Evolutionary conservation across 306 rosid species (phyloP).

Genomic region (Begonia fuchsioides): DNA sequence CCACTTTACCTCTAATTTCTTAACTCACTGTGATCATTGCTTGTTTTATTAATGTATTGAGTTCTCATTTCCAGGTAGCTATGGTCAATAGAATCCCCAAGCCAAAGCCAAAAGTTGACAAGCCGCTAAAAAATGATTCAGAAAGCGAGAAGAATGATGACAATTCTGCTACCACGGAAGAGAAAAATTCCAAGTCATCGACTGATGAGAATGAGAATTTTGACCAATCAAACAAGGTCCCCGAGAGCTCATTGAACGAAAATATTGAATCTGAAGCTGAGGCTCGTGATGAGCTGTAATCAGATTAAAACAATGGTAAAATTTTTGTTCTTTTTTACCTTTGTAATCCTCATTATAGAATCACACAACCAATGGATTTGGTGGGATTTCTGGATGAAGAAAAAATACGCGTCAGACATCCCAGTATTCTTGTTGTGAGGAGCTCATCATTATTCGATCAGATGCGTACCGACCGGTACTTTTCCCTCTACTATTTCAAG

Average conservation of each 20-base stretch:
- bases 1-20: too few relatives aligned
- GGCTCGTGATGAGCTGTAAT: conserved; percentile 72
- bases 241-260: conserved; percentile 25
- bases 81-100: conserved; percentile 64
- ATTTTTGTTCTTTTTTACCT: conserved; percentile 6
- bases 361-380: too few relatives aligned
- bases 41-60: background rate
- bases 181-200: conserved; percentile 26
- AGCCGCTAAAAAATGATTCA: conserved; percentile 43
- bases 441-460: too few relatives aligned
- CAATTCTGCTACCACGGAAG: conserved; percentile 32
- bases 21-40: too few relatives aligned
- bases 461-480: too few relatives aligned
- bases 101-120: conserved; percentile 79
- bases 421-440: too few relatives aligned
- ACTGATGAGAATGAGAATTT: conserved; percentile 27
- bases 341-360: too few relatives aligned
- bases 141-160: conserved; percentile 28
- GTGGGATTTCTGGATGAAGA: too few relatives aligned
- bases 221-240: conserved; percentile 18
- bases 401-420: too few relatives aligned
- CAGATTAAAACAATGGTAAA: conserved; percentile 10
- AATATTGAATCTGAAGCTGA: conserved; percentile 16
- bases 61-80: conserved; percentile 29
- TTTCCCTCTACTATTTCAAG: too few relatives aligned